phyloP scores from a whole-genome alignment of 1,284 basidiomycete species.

The Phylloboletellus chloephorus region DNA sequence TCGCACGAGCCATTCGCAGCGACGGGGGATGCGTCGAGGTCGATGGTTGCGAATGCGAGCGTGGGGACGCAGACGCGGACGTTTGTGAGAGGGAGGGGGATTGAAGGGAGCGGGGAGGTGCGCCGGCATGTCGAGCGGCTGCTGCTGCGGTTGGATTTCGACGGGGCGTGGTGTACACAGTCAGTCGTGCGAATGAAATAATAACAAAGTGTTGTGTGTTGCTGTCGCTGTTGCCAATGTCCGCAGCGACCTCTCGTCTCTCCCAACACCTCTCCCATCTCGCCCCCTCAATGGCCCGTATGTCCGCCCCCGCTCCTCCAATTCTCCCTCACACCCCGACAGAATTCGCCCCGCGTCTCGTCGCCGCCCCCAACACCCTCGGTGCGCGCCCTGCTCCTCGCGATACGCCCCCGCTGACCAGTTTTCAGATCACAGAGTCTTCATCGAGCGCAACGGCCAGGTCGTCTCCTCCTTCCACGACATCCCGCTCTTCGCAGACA shows the following conservation, averaged over 20 bases:
- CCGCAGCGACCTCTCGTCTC: slow-evolving; percentile 42
- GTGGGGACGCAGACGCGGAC: slow-evolving; percentile 53
- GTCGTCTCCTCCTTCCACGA: slow-evolving; percentile 94
- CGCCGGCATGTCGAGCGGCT: slow-evolving; percentile 78
- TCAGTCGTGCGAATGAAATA: no score
- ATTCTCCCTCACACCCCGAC: slow-evolving; percentile 11
- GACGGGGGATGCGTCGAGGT: slow-evolving; percentile 61
- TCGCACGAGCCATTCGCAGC: slow-evolving; percentile 61
- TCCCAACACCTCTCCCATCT: slow-evolving; percentile 56
- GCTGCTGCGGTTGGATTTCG: slow-evolving; percentile 80
- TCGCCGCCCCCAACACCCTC: no score
- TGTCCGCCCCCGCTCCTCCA: slow-evolving; percentile 21
- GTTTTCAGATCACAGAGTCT: slow-evolving; percentile 85
- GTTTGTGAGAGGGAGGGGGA: slow-evolving; percentile 43
- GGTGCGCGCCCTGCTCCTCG: no score
- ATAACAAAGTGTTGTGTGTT: no score
- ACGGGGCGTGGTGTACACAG: slow-evolving; percentile 63
- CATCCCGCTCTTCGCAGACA: slow-evolving; percentile 94
- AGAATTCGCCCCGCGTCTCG: slow-evolving; percentile 76
- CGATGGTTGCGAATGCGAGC: slow-evolving; percentile 56
- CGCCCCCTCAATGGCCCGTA: slow-evolving; percentile 42
- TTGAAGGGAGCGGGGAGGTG: slow-evolving; percentile 57
- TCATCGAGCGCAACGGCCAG: slow-evolving; percentile 82
- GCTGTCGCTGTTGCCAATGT: no score
- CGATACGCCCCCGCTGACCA: slow-evolving; percentile 16